These are phyloP conservation scores for Colletotrichum sublineola DNA, from an alignment of 2,329 filamentous ascomycete genomes.

Conservation along the genomic window DNA sequence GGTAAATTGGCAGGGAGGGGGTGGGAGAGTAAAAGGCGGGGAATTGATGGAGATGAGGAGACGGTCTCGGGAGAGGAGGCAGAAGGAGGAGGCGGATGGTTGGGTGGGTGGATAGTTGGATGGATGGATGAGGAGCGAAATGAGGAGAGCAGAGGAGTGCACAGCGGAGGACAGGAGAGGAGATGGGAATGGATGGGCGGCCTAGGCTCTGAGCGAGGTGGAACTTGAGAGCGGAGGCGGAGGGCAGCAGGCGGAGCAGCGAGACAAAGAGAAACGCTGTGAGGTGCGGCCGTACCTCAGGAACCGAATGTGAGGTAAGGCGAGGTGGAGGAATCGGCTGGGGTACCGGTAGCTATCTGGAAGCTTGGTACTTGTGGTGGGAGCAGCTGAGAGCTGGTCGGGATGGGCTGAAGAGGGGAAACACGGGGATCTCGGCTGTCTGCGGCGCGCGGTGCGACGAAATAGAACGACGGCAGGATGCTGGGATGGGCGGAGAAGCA, in stretches of 20 bases:
- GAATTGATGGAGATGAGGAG: slow-evolving; percentile 44
- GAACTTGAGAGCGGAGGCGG: slow-evolving; percentile 20
- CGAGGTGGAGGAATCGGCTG: neutral
- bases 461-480: slow-evolving; percentile 26
- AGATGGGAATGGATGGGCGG: slow-evolving; percentile 1
- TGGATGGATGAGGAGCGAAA: slow-evolving; percentile 43
- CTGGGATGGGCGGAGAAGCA: slow-evolving; percentile 22
- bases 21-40: slow-evolving; percentile 44
- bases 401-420: slow-evolving; percentile 31
- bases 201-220: slow-evolving; percentile 6
- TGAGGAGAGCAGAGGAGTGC: slow-evolving; percentile 37
- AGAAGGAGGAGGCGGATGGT: slow-evolving; percentile 37
- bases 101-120: neutral
- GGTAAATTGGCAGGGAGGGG: slow-evolving; percentile 45
- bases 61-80: slow-evolving; percentile 30
- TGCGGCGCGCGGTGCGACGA: slow-evolving; percentile 38
- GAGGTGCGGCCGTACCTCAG: slow-evolving; percentile 20
- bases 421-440: slow-evolving; percentile 36
- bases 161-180: neutral
- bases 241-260: slow-evolving; percentile 1
- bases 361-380: slow-evolving; percentile 6
- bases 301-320: slow-evolving; percentile 13
- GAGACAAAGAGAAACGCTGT: slow-evolving; percentile 32
- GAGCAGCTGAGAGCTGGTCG: slow-evolving; percentile 11
- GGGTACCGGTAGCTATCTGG: neutral